Evolutionary conservation across 2,329 filamentous ascomycete genomes (phyloP).

Genomic region (Epichloe elymi): DNA sequence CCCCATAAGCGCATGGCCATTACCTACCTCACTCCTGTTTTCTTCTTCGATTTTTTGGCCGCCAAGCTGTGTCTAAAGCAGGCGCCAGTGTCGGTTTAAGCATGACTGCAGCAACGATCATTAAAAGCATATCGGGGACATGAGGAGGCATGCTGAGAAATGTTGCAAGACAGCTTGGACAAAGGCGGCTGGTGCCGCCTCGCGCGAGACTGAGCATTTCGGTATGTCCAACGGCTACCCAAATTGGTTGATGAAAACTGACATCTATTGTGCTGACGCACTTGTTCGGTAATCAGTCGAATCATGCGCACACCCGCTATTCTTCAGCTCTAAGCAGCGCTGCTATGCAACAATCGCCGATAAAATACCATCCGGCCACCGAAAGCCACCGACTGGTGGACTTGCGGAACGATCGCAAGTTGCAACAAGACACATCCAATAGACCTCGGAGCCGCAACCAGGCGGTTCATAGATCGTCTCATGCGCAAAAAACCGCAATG

Average conservation of each 20-base stretch:
- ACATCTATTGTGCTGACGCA: neutral
- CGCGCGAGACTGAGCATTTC: constrained; percentile 6
- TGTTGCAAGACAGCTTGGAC: constrained; percentile 19
- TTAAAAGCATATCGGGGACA: constrained; percentile 11
- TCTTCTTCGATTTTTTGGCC: neutral
- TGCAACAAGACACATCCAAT: neutral
- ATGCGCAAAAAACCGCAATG: neutral
- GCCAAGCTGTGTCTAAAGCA: neutral
- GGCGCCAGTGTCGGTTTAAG: neutral
- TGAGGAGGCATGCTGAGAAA: constrained; percentile 25
- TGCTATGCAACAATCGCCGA: neutral
- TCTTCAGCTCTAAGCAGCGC: neutral
- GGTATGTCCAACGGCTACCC: neutral
- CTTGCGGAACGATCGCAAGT: neutral
- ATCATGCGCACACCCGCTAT: neutral
- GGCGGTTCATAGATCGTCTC: neutral
- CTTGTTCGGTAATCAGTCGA: neutral
- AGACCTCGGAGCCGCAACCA: neutral
- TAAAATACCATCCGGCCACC: neutral
- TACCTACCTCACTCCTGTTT: neutral
- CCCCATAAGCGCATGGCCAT: constrained; percentile 1
- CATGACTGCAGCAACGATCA: neutral
- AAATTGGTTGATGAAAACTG: neutral
- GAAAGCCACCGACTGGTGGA: neutral
- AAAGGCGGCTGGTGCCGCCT: constrained; percentile 15